Conservation (phyloP, 2,329 filamentous ascomycete genomes). For the Didymosphaeria variabile region DNA sequence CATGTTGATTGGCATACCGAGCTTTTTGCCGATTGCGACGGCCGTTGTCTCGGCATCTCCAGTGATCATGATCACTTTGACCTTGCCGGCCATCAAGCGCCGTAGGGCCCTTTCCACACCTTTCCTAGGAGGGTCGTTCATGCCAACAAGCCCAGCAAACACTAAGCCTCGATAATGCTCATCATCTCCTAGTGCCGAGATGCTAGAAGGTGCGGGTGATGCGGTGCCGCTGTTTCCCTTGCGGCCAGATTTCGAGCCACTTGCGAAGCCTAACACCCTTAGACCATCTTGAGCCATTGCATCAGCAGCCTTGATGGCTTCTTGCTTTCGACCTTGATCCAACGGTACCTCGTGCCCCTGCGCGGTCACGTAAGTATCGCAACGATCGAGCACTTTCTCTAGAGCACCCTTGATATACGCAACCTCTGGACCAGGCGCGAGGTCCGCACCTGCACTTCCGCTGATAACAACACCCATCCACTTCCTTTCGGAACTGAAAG, state of each 20-base stretch:
- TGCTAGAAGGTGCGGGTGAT: conserved; percentile 34
- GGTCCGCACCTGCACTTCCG: conserved; percentile 59
- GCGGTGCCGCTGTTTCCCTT: conserved; percentile 43
- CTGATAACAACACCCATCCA: conserved; percentile 96
- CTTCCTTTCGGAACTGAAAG: conserved; percentile 96
- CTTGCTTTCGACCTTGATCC: conserved; percentile 76
- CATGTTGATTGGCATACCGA: conserved; percentile 88
- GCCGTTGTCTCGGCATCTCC: conserved; percentile 96
- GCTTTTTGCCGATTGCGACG: conserved; percentile 88
- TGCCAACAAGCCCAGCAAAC: conserved; percentile 92
- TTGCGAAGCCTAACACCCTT: conserved; percentile 91
- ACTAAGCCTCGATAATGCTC: conserved; percentile 83
- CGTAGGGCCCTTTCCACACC: conserved; percentile 90
- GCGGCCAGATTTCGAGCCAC: conserved; percentile 64
- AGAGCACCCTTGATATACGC: conserved; percentile 96
- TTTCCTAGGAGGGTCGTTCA: conserved; percentile 94
- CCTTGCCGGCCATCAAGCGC: conserved; percentile 89
- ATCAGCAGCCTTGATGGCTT: conserved; percentile 82
- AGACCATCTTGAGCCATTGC: conserved; percentile 89
- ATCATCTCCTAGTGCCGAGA: conserved; percentile 61
- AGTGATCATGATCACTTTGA: conserved; percentile 99
- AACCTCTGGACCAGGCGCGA: conserved; percentile 72
- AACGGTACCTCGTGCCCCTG: conserved; percentile 88
- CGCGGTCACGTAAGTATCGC: conserved; percentile 87
- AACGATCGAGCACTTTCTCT: conserved; percentile 84